phyloP scores from a whole-genome alignment of 2,329 filamentous ascomycete species.

The Penicillium italicum region DNA sequence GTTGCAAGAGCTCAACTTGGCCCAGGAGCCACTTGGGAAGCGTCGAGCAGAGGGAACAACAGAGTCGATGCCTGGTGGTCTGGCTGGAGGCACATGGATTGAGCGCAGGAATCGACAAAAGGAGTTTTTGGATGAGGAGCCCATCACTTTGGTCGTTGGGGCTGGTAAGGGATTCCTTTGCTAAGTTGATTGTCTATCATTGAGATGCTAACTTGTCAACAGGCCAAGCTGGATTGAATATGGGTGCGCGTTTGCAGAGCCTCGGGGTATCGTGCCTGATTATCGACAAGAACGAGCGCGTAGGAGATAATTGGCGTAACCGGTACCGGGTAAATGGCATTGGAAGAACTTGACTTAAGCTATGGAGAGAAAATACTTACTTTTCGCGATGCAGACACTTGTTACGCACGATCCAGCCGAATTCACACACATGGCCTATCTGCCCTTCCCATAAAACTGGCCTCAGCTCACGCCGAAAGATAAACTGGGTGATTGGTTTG shows the following conservation, averaged over 20 bases:
- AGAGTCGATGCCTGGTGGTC: slow-evolving; percentile 33
- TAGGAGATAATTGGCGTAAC: slow-evolving; percentile 51
- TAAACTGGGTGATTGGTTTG: slow-evolving; percentile 50
- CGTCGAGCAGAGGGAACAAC: slow-evolving; percentile 35
- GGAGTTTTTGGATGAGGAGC: slow-evolving; percentile 37
- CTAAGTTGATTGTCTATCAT: neutral
- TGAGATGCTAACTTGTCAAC: neutral
- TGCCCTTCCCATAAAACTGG: slow-evolving; percentile 43
- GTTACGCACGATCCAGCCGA: slow-evolving; percentile 41
- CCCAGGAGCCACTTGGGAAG: slow-evolving; percentile 34
- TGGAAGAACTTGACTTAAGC: no score
- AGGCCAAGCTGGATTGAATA: slow-evolving; percentile 45
- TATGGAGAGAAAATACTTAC: neutral
- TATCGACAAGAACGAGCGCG: slow-evolving; percentile 44
- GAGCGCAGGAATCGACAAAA: slow-evolving; percentile 33
- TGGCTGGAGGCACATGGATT: slow-evolving; percentile 36
- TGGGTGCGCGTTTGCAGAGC: slow-evolving; percentile 42
- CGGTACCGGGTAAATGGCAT: slow-evolving; percentile 44
- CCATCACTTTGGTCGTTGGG: slow-evolving; percentile 42
- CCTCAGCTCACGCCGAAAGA: slow-evolving; percentile 46
- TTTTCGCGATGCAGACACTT: slow-evolving; percentile 12
- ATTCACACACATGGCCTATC: slow-evolving; percentile 38
- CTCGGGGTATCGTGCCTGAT: slow-evolving; percentile 42
- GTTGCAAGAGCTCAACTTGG: slow-evolving; percentile 35
- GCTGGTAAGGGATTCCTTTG: slow-evolving; percentile 27